Percentiles rank a stretch among this genome's conserved stretches.
These are phyloP conservation scores for Fusarium tupiense DNA, from an alignment of 2,329 filamentous ascomycete genomes.

Conservation along the genomic window DNA sequence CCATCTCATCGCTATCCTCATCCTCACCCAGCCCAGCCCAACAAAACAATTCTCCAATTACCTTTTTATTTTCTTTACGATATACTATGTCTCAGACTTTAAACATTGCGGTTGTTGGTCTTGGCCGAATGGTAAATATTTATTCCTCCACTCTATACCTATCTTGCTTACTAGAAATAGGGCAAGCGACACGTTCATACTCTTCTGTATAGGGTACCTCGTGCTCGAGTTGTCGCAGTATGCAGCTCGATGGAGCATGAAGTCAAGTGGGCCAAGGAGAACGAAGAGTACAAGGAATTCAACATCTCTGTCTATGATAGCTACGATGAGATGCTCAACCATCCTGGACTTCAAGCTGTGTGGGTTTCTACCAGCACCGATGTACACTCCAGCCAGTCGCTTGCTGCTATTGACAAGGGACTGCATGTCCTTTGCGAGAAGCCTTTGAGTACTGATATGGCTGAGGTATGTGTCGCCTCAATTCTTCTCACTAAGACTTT, in stretches of 20 bases:
- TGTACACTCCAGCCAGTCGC: conserved; percentile 23
- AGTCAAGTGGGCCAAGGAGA: conserved; percentile 18
- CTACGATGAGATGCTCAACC: conserved; percentile 33
- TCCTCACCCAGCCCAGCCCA: background rate
- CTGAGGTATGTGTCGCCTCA: conserved; percentile 56
- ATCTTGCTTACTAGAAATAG: background rate
- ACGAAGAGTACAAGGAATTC: conserved; percentile 26
- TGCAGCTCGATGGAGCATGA: conserved; percentile 20
- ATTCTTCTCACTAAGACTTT: fast-evolving
- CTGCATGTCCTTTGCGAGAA: conserved; percentile 36
- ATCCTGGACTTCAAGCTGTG: conserved; percentile 25
- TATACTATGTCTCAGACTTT: conserved; percentile 7
- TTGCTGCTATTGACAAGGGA: conserved; percentile 17
- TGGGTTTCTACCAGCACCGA: conserved; percentile 32
- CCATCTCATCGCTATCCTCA: background rate
- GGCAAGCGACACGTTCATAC: conserved; percentile 30
- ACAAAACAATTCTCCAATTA: fast-evolving
- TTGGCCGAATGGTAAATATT: conserved; percentile 25
- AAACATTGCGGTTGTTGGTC: conserved; percentile 32
- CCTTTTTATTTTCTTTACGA: no score
- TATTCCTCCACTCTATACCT: background rate
- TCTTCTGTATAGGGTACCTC: conserved; percentile 24
- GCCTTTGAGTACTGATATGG: conserved; percentile 47
- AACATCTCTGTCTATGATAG: conserved; percentile 13
- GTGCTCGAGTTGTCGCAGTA: conserved; percentile 22